These are phyloP conservation scores for Pecoramyces ruminantium DNA, from an alignment of 192 early-diverging fungal species.

Conservation along the genomic window DNA sequence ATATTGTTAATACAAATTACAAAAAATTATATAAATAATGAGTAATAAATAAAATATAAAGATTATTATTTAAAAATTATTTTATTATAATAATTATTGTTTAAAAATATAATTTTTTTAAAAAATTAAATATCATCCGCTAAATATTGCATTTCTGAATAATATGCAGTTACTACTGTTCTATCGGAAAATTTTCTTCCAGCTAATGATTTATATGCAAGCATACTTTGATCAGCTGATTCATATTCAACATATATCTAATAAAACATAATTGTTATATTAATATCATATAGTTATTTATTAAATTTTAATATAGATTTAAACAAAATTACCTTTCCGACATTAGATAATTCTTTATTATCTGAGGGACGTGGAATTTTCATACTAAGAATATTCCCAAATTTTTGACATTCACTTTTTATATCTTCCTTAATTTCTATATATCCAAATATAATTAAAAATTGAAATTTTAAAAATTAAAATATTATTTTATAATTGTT, in stretches of 20 bases:
- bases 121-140: conserved; percentile 36
- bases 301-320: too few species aligned
- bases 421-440: conserved; percentile 79
- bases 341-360: conserved; percentile 35
- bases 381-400: conserved; percentile 61
- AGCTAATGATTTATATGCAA: conserved; percentile 63
- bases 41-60: too few species aligned
- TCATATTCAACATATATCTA: conserved; percentile 77
- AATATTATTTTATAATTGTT: too few species aligned
- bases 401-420: conserved; percentile 72
- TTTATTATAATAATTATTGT: too few species aligned
- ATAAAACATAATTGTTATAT: not conserved
- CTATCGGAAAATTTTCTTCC: conserved; percentile 86
- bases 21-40: too few species aligned
- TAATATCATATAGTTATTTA: too few species aligned
- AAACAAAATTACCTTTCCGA: conserved; percentile 78
- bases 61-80: too few species aligned
- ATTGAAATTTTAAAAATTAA: too few species aligned
- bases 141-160: conserved; percentile 51
- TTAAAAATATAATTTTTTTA: not conserved
- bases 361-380: conserved; percentile 63
- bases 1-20: too few species aligned
- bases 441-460: too few species aligned
- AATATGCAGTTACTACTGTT: conserved; percentile 78
- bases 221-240: conserved; percentile 30